Conservation (phyloP, 2,329 filamentous ascomycete genomes). For the Mariannaea sp. region DNA sequence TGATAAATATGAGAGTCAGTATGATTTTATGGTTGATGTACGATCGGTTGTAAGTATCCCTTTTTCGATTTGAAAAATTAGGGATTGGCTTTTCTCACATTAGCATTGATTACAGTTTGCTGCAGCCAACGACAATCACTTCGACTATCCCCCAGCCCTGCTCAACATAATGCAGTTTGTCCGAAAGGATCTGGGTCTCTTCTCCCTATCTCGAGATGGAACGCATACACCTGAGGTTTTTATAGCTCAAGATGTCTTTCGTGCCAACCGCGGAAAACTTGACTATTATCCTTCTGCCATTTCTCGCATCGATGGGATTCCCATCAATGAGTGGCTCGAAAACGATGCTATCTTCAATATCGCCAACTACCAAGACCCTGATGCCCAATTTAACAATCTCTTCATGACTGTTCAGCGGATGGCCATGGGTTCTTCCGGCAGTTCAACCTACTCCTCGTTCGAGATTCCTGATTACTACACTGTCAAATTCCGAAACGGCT, state of each 20-base stretch:
- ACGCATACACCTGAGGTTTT: conserved; percentile 26
- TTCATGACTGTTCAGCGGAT: conserved; percentile 24
- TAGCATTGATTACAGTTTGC: conserved; percentile 28
- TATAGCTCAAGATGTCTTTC: conserved; percentile 21
- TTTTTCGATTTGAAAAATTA: rapidly evolving
- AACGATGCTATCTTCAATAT: conserved; percentile 26
- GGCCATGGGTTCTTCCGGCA: conserved; percentile 16
- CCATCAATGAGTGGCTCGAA: conserved; percentile 31
- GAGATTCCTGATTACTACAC: conserved; percentile 34
- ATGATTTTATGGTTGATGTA: conserved; percentile 19
- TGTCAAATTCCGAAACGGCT: conserved; percentile 32
- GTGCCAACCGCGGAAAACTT: conserved; percentile 23
- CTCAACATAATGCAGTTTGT: conserved; percentile 28
- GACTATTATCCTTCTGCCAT: conserved; percentile 32
- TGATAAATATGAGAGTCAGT: conserved; percentile 1
- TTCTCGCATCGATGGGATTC: conserved; percentile 29
- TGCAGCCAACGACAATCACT: conserved; percentile 32
- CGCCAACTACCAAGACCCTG: conserved; percentile 30
- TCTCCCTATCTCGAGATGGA: conserved; percentile 28
- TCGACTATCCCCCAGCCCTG: conserved; percentile 32
- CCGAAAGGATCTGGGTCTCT: conserved; percentile 25
- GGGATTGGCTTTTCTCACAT: too few species aligned
- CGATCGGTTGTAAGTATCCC: conserved; percentile 31
- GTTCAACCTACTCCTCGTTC: conserved; percentile 20
- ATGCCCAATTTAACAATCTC: conserved; percentile 33